Percentiles rank a stretch among this genome's conserved stretches.
phyloP scores from a whole-genome alignment of 2,329 filamentous ascomycete genomes.

The Diaporthe sp. region DNA sequence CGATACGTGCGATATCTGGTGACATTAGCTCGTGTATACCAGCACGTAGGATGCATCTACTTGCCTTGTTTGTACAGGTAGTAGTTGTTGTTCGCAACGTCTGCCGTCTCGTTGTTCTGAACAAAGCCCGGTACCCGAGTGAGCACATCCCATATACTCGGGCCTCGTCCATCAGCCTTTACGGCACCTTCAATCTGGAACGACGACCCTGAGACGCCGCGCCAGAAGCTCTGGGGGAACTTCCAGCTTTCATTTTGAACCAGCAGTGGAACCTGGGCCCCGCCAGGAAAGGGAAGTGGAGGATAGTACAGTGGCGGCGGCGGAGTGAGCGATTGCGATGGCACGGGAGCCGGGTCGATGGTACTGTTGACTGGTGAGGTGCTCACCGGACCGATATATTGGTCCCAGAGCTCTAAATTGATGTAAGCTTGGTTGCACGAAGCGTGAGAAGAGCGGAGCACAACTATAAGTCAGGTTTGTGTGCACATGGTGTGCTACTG shows the following conservation, averaged over 20 bases:
- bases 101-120: constrained; percentile 15
- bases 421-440: background rate
- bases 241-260: constrained; percentile 21
- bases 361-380: background rate
- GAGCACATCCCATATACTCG: constrained; percentile 30
- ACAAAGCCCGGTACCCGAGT: constrained; percentile 19
- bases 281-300: constrained; percentile 7
- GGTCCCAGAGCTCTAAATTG: constrained; percentile 23
- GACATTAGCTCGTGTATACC: background rate
- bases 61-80: constrained; percentile 31
- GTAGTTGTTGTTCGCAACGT: constrained; percentile 28
- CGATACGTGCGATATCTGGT: constrained; percentile 30
- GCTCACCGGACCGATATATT: constrained; percentile 19
- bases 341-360: constrained; percentile 20
- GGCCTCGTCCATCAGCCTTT: constrained; percentile 26
- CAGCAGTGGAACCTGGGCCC: constrained; percentile 17
- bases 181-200: constrained; percentile 30
- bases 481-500: background rate
- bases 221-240: constrained; percentile 25
- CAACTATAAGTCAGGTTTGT: too few species aligned
- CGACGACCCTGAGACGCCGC: constrained; percentile 11
- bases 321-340: constrained; percentile 19
- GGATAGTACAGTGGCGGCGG: constrained; percentile 27
- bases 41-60: fast-evolving
- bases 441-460: background rate